Evolutionary conservation across 75 land plant species (phyloP), one percentile per base, ranked within the genome.

Genomic region (Picea glauca): DNA sequence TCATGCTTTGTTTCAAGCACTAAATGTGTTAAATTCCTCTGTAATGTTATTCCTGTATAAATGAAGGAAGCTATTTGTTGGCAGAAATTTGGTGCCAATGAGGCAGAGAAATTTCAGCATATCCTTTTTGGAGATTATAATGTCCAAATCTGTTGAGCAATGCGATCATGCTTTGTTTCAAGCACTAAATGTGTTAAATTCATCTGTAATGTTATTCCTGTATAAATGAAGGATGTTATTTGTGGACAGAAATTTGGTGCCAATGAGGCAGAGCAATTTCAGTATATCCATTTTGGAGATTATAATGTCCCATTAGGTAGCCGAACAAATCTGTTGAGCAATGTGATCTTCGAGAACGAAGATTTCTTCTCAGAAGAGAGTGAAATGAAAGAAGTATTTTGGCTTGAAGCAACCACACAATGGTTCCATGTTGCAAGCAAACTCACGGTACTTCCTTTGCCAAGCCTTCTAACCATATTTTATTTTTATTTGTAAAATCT

Each of bases 381-480:
- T 31, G 82, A 81, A 59, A 89, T 92, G 81, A 79, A 92, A 68
- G 88, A 90, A 40, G 33, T 85, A 2, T 92, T 90, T 58, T 92
- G 92, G 92, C 80, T 92, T 20, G 70, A 76, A 74, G 73, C 82
- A 26, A 82, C 83, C 67, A 17, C 56, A 32, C 11, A 17, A 46
- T 88, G 85, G 83, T 83, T 77, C 59, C 61, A 80, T 26, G 18
- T 79, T 64, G 84, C 92, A 3, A 63, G 84, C 5, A 72, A 82
- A 61, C 84, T 92, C 23, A 68, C 88, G 92, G 93, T 85, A 14
- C 63, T 23, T 18, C 30, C 68, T 21, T 26, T 33, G 14, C 14
- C 33, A 35, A 35, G 12, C 63, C 30, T 13, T 76, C 58, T 57
- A 35, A 5, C 26, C 40, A 26, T 43, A 14, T 40, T 77, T 64